Evolutionary conservation across 2,329 filamentous ascomycete genomes (phyloP), one percentile per base, ranked within the genome.

Genomic region (Neodidymelliopsis sp.): DNA sequence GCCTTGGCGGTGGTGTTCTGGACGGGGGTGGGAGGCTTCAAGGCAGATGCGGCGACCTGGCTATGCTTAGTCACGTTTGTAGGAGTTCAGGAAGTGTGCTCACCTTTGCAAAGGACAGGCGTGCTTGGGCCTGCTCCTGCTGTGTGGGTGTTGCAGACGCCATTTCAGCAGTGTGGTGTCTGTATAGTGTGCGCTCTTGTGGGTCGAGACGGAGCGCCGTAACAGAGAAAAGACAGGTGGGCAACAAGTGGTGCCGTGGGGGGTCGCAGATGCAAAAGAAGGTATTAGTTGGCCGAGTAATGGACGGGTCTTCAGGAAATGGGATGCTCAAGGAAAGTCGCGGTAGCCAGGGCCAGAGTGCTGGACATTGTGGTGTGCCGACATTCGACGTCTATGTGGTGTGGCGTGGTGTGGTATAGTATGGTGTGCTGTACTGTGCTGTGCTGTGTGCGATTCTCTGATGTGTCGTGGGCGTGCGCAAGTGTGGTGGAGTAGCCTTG

Each of bases 71-170:
- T 35, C 41, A 19, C 22, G 35, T 24, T 33, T 2, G 10, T 6
- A 25, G 10, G 3, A 19, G 10, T 15, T 20, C 12, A 9, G 12
- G 35, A 3, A 29, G 20, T 9, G 19, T 23, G 63, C 78, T 49
- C 77, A 90, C 88, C 82, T 89, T 91, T 74, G 88, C 88, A 79
- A 91, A 91, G 31, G 88, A 90, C 62, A 86, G 81, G 73, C 84
- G 85, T 42, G 56, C 53, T 76, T 60, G 57, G 20, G 59, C 44
- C 38, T 66, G 59, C 41, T 72, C 70, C 20, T 60, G 45, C 41
- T 65, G 54, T 11, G 62, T 56, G 28, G 69, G 58, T 33, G 65
- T 56, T 39, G 66, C 55, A 46, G 69, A 70, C 13, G 69, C 63
- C 70, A 74, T 73, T 29, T 40, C 24, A 27, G 15, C 63, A 24